Conservation (phyloP, 805 yeast species). For the Candida alai region DNA sequence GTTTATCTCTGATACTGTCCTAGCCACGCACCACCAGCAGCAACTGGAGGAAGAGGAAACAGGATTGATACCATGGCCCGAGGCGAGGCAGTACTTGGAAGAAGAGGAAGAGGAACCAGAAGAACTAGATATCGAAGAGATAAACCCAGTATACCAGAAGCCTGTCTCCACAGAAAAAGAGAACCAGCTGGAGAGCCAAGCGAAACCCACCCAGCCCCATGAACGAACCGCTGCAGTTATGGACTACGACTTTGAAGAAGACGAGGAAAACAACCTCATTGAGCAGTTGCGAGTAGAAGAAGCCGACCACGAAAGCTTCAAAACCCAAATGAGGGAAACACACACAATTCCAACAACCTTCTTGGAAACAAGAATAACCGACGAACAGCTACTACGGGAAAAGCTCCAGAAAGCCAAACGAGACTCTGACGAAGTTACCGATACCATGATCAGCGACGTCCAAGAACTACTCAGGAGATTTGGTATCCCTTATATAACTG, state of each 20-base stretch:
- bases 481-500: conserved; percentile 92
- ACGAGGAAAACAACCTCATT: conserved; percentile 68
- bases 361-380: conserved; percentile 34
- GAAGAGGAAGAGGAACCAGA: conserved; percentile 11
- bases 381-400: conserved; percentile 51
- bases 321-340: conserved; percentile 23
- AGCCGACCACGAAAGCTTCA: conserved; percentile 65
- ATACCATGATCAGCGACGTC: conserved; percentile 81
- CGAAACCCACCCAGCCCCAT: conserved; percentile 1
- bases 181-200: neutral
- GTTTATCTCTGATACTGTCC: conserved; percentile 7
- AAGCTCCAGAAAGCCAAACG: conserved; percentile 66
- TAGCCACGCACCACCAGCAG: conserved; percentile 1
- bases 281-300: conserved; percentile 68
- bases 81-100: conserved; percentile 33
- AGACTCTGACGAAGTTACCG: conserved; percentile 89
- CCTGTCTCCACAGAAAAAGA: conserved; percentile 1
- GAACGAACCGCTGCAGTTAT: conserved; percentile 23
- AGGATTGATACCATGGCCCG: conserved; percentile 51
- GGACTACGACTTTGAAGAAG: conserved; percentile 70
- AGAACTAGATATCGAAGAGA: conserved; percentile 14
- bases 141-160: conserved; percentile 5
- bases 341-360: conserved; percentile 17
- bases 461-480: conserved; percentile 82
- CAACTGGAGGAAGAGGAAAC: conserved; percentile 40